Percentiles rank a stretch among this genome's conserved stretches.
phyloP scores from a whole-genome alignment of 176 grass and related monocot genomes.

The Oryza officinalis region DNA sequence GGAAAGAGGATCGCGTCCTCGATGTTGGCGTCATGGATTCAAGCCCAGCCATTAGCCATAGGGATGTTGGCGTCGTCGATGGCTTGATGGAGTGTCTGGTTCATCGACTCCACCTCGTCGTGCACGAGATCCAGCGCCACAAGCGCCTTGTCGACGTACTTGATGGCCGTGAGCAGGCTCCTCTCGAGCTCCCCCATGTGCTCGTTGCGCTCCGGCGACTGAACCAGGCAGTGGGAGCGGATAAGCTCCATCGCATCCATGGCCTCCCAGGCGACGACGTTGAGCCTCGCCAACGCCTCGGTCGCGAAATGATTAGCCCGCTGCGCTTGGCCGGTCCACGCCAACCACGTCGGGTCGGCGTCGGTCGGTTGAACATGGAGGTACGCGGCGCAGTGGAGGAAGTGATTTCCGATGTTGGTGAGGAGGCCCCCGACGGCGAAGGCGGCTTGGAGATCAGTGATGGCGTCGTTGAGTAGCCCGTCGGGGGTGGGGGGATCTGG shows the following conservation, averaged over 20 bases:
- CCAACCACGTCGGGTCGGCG: neutral
- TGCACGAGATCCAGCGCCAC: neutral
- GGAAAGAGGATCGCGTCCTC: too few species aligned
- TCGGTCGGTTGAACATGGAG: neutral
- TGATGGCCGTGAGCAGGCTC: neutral
- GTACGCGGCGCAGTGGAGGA: neutral
- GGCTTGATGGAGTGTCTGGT: neutral
- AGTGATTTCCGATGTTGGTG: neutral
- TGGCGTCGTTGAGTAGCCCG: too few species aligned
- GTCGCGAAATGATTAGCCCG: too few species aligned
- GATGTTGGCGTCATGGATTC: too few species aligned
- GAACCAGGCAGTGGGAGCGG: neutral
- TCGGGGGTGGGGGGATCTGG: neutral
- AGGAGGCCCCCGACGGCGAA: neutral
- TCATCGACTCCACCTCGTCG: neutral
- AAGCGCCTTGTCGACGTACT: neutral
- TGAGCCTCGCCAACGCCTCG: neutral
- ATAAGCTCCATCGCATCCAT: neutral
- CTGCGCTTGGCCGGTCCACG: too few species aligned
- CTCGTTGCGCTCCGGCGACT: neutral
- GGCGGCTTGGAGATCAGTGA: too few species aligned
- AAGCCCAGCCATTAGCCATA: too few species aligned
- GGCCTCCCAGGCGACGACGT: neutral
- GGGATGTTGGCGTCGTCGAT: neutral
- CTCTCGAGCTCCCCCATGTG: neutral